Evolutionary conservation across 257 asterid species (phyloP), one percentile per base, ranked within the genome.

Genomic region (Verbascum thapsus): DNA sequence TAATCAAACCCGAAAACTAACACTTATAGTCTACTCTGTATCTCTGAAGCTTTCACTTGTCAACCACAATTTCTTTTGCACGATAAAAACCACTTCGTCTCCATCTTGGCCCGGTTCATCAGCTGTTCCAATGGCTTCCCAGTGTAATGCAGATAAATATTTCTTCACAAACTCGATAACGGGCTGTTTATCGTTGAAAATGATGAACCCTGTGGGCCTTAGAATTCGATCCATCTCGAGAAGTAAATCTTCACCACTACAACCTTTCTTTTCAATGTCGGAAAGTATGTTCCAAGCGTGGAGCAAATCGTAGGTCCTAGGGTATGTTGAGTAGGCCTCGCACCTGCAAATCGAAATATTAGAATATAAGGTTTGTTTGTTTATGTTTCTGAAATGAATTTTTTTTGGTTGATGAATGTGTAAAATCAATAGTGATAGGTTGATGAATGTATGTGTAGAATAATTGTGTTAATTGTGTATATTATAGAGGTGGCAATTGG

Each of bases 261-360:
- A 87, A 17, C 94, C 96, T 74, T 85, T 87, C 80, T 64, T 87
- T 73, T 85, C 96, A 17, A 87, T 77, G 73, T 85, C 94, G 0
- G 96, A 85, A 38, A 87, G 73, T 10, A 87, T 56, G n/a, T 64
- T 77, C 96, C 88, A 87, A n/a, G 96, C 94, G 35, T 87, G 96
- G 67, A 87, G 86, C 69, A 87, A 64, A 69, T 87, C 96, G 10
- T 87, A 87, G 8, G 96, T 85, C 59, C 96, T 68, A 3, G 96
- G 96, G 78, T 87, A 87, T 22, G 87, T 85, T 16, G 96, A 87
- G 78, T 56, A 85, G 71, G 96, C 85, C 69, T 85, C 96, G 45
- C 94, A 87, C 92, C 95, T 87, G 81, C n/a, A 53, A 53, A 52
- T 40, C 20, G 54, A 59, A n/a, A 52, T 26, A 34, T 34, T n/a